These are phyloP conservation scores for Xerocomus minutiporus DNA, from an alignment of 1,284 basidiomycete species.

Conservation along the genomic window DNA sequence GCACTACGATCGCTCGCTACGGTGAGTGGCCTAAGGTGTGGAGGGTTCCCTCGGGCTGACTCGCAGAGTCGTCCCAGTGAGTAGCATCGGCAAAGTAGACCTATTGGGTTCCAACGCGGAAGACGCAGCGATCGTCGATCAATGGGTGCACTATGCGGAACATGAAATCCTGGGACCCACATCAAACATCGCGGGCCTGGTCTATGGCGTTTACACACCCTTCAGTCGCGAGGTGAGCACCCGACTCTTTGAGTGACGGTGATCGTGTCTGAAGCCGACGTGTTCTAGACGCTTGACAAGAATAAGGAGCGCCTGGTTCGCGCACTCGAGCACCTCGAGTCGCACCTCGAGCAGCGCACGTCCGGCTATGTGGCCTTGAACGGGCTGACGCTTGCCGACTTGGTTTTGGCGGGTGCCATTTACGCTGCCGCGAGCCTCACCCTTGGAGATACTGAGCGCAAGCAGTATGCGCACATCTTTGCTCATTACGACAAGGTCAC, in stretches of 20 bases:
- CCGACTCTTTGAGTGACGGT: neutral
- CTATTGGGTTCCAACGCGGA: slow-evolving; percentile 44
- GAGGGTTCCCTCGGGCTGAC: neutral
- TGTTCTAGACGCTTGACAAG: slow-evolving; percentile 5
- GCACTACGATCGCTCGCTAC: slow-evolving; percentile 54
- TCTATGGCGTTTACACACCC: slow-evolving; percentile 6
- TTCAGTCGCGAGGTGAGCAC: slow-evolving; percentile 17
- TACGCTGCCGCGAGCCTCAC: slow-evolving; percentile 24
- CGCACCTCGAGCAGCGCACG: slow-evolving; percentile 42
- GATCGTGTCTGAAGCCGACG: neutral
- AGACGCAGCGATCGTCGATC: slow-evolving; percentile 46
- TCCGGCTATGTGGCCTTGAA: slow-evolving; percentile 50
- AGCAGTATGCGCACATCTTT: slow-evolving; percentile 44
- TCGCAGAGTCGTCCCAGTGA: slow-evolving; percentile 33
- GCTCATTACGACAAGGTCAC: slow-evolving; percentile 49
- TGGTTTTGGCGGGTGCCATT: slow-evolving; percentile 44
- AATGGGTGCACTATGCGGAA: slow-evolving; percentile 51
- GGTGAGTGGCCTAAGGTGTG: slow-evolving; percentile 37
- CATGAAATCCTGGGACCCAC: slow-evolving; percentile 36
- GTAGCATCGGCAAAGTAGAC: slow-evolving; percentile 45
- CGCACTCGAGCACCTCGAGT: slow-evolving; percentile 40
- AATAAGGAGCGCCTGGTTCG: slow-evolving; percentile 17
- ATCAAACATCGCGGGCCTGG: neutral
- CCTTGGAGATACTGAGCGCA: slow-evolving; percentile 39
- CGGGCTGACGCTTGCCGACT: slow-evolving; percentile 58